A percentile compares a stretch with the other conserved stretches of the same genome.
phyloP scores from a whole-genome alignment of 306 rosid species.

The Urtica urens region DNA sequence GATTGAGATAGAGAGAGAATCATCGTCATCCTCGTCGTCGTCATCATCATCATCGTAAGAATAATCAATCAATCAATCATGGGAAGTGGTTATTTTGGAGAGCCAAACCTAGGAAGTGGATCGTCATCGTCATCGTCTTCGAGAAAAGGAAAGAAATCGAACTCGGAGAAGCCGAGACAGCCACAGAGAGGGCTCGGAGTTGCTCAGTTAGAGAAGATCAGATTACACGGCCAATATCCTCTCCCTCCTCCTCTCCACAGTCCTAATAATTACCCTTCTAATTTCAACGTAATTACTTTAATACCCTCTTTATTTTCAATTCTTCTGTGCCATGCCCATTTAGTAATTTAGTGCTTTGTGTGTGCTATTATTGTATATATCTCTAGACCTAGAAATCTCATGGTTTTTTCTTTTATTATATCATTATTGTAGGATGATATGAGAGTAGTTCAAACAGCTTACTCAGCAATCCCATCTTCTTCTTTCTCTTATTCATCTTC shows the following conservation, averaged over 20 bases:
- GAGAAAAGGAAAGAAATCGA: slow-evolving; percentile 68
- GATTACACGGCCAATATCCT: slow-evolving; percentile 84
- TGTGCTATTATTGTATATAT: too few species aligned
- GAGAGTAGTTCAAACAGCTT: slow-evolving; percentile 57
- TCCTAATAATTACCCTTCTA: slow-evolving; percentile 34
- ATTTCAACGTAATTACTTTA: slow-evolving; percentile 50
- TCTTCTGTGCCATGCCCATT: not conserved
- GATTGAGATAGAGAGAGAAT: too few species aligned
- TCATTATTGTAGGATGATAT: slow-evolving; percentile 53
- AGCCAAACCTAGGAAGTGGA: slow-evolving; percentile 66
- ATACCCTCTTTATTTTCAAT: slow-evolving; percentile 1
- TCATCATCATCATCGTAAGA: not conserved
- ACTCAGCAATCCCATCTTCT: slow-evolving; percentile 51
- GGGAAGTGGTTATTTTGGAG: slow-evolving; percentile 78
- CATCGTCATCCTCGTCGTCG: not conserved
- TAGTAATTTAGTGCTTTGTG: not conserved
- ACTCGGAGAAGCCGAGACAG: slow-evolving; percentile 83
- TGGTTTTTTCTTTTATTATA: not conserved
- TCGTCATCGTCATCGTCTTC: slow-evolving; percentile 37
- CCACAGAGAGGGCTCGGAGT: slow-evolving; percentile 99
- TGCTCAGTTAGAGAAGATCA: slow-evolving; percentile 97
- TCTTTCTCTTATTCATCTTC: slow-evolving; percentile 66
- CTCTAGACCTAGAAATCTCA: too few species aligned
- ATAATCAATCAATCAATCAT: slow-evolving; percentile 16
- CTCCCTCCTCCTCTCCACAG: slow-evolving; percentile 25